Evolutionary conservation across 306 rosid species (phyloP).

Genomic region (Leucaena leucocephala): DNA sequence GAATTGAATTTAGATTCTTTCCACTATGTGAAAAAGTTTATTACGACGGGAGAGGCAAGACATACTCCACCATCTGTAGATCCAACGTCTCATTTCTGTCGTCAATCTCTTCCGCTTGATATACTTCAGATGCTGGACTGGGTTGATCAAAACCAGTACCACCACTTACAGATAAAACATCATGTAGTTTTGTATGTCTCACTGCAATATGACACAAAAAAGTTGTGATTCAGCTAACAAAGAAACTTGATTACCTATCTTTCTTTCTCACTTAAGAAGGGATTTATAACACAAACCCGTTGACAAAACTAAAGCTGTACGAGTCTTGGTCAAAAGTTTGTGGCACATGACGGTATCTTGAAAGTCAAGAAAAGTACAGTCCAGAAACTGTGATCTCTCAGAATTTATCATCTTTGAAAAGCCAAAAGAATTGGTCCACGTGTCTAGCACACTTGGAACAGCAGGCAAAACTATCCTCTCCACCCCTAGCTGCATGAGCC

Average conservation of each 20-base stretch:
- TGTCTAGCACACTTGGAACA: conserved; percentile 64
- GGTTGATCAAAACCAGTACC: conserved; percentile 34
- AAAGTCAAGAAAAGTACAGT: conserved; percentile 74
- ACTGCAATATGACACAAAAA: conserved; percentile 43
- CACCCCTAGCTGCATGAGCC: conserved; percentile 71
- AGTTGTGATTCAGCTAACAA: conserved; percentile 10
- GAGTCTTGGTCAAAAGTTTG: conserved; percentile 55
- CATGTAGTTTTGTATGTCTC: conserved; percentile 32
- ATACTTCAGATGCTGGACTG: conserved; percentile 52
- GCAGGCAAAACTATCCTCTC: conserved; percentile 90
- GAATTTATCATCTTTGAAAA: conserved; percentile 61
- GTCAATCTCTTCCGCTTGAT: conserved; percentile 48
- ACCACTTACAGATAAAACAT: conserved; percentile 27
- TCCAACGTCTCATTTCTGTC: conserved; percentile 39
- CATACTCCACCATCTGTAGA: conserved; percentile 55
- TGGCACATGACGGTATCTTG: conserved; percentile 83
- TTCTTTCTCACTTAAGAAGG: not conserved
- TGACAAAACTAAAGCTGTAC: conserved; percentile 37
- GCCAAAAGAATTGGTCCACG: conserved; percentile 82
- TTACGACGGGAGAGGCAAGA: conserved; percentile 23
- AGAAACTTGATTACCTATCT: conserved; percentile 22
- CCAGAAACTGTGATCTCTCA: conserved; percentile 69
- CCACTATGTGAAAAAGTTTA: too few species aligned
- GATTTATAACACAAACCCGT: conserved; percentile 42
- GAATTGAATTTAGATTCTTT: too few species aligned